Evolutionary conservation across 1,284 basidiomycete genomes (phyloP).

Genomic region (Gymnopus androsaceus): DNA sequence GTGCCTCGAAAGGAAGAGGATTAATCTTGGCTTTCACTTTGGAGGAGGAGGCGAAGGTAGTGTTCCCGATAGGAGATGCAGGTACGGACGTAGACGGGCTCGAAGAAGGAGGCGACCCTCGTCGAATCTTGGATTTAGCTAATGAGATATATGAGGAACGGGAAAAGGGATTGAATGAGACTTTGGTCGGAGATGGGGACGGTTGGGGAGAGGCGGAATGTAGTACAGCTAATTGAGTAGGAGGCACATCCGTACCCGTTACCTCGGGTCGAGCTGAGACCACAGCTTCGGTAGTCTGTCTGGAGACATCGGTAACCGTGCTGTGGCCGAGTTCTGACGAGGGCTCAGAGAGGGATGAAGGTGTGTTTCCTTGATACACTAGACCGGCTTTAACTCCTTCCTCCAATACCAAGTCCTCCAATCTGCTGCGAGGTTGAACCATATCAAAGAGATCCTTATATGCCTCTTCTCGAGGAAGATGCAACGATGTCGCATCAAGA

Average conservation of each 20-base stretch:
- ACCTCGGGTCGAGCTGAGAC: neutral
- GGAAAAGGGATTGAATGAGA: constrained; percentile 18
- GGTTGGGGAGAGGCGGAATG: neutral
- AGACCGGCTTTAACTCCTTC: constrained; percentile 47
- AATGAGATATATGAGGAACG: constrained; percentile 16
- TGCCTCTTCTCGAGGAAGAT: constrained; percentile 57
- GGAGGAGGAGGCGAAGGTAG: constrained; percentile 7
- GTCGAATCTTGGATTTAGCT: constrained; percentile 15
- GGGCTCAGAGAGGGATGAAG: constrained; percentile 13
- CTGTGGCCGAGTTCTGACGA: no score
- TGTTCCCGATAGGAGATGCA: neutral
- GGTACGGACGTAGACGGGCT: neutral
- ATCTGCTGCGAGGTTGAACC: constrained; percentile 55
- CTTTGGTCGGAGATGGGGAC: constrained; percentile 15
- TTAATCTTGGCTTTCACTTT: constrained; percentile 11
- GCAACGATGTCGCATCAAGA: constrained; percentile 55
- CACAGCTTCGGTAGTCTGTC: constrained; percentile 3
- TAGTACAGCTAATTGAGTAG: neutral
- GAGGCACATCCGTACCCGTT: neutral
- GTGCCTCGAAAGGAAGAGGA: constrained; percentile 40
- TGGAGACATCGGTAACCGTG: constrained; percentile 12
- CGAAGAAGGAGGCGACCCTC: constrained; percentile 2
- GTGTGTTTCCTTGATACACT: constrained; percentile 27
- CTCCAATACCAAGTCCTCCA: constrained; percentile 54
- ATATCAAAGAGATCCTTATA: constrained; percentile 63